These are phyloP conservation scores for Naganishia sp. DNA, from an alignment of 1,284 basidiomycete species.

Conservation along the genomic window DNA sequence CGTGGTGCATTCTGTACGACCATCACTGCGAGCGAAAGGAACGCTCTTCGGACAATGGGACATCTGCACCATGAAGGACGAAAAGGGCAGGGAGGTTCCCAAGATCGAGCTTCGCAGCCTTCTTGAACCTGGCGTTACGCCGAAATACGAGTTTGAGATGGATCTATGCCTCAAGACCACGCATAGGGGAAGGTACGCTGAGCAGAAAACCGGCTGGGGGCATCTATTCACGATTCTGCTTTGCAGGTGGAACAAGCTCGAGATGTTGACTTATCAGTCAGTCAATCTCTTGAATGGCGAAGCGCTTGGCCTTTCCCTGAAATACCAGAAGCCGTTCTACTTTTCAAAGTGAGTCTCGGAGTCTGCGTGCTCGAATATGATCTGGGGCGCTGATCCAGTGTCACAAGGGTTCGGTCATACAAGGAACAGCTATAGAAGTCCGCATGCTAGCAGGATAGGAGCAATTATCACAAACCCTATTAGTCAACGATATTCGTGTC, in stretches of 20 bases:
- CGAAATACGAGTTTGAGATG: conserved; percentile 84
- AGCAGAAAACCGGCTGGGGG: conserved; percentile 22
- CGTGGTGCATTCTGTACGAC: conserved; percentile 74
- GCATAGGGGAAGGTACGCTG: conserved; percentile 63
- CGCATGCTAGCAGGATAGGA: not conserved
- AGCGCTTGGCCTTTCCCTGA: conserved; percentile 67
- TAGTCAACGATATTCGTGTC: not conserved
- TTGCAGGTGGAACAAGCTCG: conserved; percentile 77
- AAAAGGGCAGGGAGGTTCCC: conserved; percentile 10
- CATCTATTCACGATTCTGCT: not conserved
- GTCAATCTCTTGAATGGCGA: conserved; percentile 76
- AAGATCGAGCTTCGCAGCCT: conserved; percentile 46
- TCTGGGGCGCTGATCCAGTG: not conserved
- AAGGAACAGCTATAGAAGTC: conserved; percentile 14
- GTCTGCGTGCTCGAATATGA: not conserved
- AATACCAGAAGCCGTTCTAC: conserved; percentile 85
- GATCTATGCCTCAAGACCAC: conserved; percentile 73
- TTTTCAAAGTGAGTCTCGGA: conserved; percentile 68
- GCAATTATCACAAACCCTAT: not conserved
- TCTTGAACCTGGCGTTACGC: conserved; percentile 47
- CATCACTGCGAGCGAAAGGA: conserved; percentile 74
- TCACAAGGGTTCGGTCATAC: conserved; percentile 13
- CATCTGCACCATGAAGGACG: conserved; percentile 38
- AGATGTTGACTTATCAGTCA: conserved; percentile 71
- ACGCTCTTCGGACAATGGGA: conserved; percentile 52